phyloP scores from a whole-genome alignment of 306 rosid species.

The Senna tora region DNA sequence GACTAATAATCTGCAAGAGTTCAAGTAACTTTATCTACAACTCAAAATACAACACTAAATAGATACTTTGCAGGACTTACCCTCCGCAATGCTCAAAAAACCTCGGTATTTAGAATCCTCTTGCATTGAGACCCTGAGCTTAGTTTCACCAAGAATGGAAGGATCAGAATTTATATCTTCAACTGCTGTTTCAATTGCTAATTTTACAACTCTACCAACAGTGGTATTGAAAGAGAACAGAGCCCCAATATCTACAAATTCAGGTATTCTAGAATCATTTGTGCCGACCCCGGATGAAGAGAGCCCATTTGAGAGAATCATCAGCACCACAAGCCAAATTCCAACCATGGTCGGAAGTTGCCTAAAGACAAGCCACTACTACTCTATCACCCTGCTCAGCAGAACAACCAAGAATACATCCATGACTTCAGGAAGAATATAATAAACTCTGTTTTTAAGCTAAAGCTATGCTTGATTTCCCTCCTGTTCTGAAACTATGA shows the following conservation, averaged over 20 bases:
- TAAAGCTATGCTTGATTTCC: not conserved
- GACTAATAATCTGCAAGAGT: slow-evolving; percentile 30
- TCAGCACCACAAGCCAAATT: slow-evolving; percentile 51
- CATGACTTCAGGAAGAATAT: slow-evolving; percentile 10
- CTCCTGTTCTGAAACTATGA: not conserved
- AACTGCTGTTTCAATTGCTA: slow-evolving; percentile 75
- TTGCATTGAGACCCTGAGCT: slow-evolving; percentile 48
- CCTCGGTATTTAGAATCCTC: slow-evolving; percentile 85
- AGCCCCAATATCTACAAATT: slow-evolving; percentile 65
- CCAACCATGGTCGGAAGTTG: slow-evolving; percentile 50
- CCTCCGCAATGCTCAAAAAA: slow-evolving; percentile 80
- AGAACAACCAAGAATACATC: slow-evolving; percentile 33
- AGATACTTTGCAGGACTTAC: slow-evolving; percentile 45
- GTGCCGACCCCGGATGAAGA: slow-evolving; percentile 54
- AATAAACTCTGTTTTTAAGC: not conserved
- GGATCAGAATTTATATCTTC: slow-evolving; percentile 82
- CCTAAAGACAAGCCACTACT: slow-evolving; percentile 27
- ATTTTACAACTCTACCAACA: slow-evolving; percentile 69
- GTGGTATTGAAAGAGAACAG: slow-evolving; percentile 61
- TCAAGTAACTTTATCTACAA: slow-evolving; percentile 11
- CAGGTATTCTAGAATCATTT: slow-evolving; percentile 61
- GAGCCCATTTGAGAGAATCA: slow-evolving; percentile 49
- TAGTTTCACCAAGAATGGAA: slow-evolving; percentile 64
- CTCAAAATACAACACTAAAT: not conserved
- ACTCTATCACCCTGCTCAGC: slow-evolving; percentile 44